phyloP scores from a whole-genome alignment of 148 eudicot genomes.

The Spergularia bocconei region DNA sequence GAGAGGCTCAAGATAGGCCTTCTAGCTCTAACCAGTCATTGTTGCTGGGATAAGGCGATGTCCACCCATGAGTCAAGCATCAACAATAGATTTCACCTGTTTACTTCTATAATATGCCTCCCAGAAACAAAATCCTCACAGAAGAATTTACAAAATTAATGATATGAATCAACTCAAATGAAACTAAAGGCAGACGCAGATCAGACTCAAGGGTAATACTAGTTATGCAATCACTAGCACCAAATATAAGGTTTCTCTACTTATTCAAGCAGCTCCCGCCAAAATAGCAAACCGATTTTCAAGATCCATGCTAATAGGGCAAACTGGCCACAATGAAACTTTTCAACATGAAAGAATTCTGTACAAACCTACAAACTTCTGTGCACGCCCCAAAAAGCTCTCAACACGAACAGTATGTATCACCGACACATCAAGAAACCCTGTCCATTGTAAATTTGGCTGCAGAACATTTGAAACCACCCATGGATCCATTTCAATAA shows the following conservation, averaged over 20 bases:
- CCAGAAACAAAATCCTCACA: not conserved
- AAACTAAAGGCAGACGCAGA: too few species aligned
- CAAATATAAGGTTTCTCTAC: not conserved
- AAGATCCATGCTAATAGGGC: conserved; percentile 1
- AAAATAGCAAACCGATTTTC: not conserved
- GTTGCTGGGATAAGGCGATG: too few species aligned
- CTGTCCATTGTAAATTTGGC: conserved; percentile 83
- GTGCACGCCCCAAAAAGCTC: conserved; percentile 63
- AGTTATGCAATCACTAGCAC: not conserved
- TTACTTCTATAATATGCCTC: too few species aligned
- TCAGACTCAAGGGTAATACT: too few species aligned
- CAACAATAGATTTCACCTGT: too few species aligned
- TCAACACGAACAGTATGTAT: conserved; percentile 79
- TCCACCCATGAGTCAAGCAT: too few species aligned
- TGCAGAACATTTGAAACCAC: conserved; percentile 76
- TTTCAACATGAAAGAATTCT: not conserved
- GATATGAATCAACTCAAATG: too few species aligned
- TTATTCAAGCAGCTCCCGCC: not conserved
- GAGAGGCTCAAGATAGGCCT: too few species aligned
- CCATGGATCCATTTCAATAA: conserved; percentile 99
- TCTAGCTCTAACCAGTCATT: too few species aligned
- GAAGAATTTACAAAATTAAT: not conserved
- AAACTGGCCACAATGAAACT: not conserved
- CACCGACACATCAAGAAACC: conserved; percentile 69
- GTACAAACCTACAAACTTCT: conserved; percentile 47